phyloP scores from a whole-genome alignment of 2,329 filamentous ascomycete genomes.

The Beauveria asiatica region DNA sequence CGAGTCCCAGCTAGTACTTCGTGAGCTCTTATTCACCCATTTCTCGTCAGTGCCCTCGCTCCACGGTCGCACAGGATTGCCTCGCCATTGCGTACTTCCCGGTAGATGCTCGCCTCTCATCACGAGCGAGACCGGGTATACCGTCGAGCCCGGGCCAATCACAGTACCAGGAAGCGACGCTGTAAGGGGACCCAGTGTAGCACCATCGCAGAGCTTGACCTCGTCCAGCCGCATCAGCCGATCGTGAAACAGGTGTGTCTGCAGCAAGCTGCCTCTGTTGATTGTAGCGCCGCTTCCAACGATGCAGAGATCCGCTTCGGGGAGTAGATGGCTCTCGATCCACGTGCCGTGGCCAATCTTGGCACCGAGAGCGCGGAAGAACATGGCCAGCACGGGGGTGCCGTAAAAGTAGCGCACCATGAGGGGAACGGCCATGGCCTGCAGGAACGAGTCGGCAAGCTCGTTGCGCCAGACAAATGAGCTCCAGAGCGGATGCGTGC shows the following conservation, averaged over 20 bases:
- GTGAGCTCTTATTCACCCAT: neutral
- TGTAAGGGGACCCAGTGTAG: constrained; percentile 15
- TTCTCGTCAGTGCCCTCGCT: neutral
- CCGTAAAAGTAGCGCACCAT: constrained; percentile 14
- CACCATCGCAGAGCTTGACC: constrained; percentile 14
- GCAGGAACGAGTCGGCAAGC: constrained; percentile 53
- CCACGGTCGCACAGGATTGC: constrained; percentile 17
- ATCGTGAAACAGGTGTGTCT: constrained; percentile 18
- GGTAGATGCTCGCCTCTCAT: constrained; percentile 18
- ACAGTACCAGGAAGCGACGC: constrained; percentile 16
- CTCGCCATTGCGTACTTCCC: constrained; percentile 15
- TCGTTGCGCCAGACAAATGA: constrained; percentile 24
- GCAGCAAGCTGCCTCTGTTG: constrained; percentile 16
- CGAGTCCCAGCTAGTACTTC: constrained; percentile 3
- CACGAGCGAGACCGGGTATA: constrained; percentile 15
- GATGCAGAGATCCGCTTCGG: constrained; percentile 15
- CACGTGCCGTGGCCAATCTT: constrained; percentile 16
- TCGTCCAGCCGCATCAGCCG: constrained; percentile 17
- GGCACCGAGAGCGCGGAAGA: constrained; percentile 16
- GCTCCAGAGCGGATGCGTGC: constrained; percentile 17
- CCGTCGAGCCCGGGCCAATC: constrained; percentile 15
- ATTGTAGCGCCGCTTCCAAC: constrained; percentile 15
- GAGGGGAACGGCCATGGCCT: constrained; percentile 20
- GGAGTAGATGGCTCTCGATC: constrained; percentile 17
- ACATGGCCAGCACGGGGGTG: constrained; percentile 14